phyloP scores from a whole-genome alignment of 805 yeast genomes.

The Wickerhamomyces silvicola region DNA sequence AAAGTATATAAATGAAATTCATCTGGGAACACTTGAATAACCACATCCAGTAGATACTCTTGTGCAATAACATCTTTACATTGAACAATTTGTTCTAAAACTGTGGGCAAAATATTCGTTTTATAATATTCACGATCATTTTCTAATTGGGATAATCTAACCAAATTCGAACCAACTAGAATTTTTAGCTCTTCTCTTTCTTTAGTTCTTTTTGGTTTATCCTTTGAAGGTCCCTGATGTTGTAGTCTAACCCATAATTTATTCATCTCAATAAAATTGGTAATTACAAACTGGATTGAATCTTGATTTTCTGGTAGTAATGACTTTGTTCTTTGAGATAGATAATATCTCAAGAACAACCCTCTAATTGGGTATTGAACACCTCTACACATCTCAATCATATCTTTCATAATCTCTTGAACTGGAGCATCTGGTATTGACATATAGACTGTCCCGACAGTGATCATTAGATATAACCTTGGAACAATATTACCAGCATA shows the following conservation, averaged over 20 bases:
- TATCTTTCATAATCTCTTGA: constrained; percentile 83
- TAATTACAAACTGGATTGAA: constrained; percentile 70
- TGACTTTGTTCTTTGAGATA: constrained; percentile 72
- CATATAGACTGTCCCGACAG: constrained; percentile 89
- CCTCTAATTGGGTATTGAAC: constrained; percentile 95
- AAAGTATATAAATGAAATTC: constrained; percentile 79
- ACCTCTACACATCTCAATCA: constrained; percentile 97
- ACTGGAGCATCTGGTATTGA: constrained; percentile 70
- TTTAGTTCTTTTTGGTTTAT: constrained; percentile 60
- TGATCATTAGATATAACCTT: constrained; percentile 87
- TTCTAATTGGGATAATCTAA: constrained; percentile 80
- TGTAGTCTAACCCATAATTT: constrained; percentile 95
- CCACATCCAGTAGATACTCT: constrained; percentile 82
- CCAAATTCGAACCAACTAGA: constrained; percentile 87
- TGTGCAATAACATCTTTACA: constrained; percentile 92
- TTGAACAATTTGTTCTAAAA: constrained; percentile 86
- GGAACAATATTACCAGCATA: constrained; percentile 93
- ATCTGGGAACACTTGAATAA: constrained; percentile 92
- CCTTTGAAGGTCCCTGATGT: constrained; percentile 90
- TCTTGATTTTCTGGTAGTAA: constrained; percentile 42
- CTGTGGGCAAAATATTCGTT: constrained; percentile 59
- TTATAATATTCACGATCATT: constrained; percentile 46
- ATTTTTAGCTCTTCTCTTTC: constrained; percentile 89
- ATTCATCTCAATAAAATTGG: constrained; percentile 95
- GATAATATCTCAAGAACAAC: constrained; percentile 79